phyloP scores from a whole-genome alignment of 2,329 filamentous ascomycete genomes.

The Trichophyton verrucosum region DNA sequence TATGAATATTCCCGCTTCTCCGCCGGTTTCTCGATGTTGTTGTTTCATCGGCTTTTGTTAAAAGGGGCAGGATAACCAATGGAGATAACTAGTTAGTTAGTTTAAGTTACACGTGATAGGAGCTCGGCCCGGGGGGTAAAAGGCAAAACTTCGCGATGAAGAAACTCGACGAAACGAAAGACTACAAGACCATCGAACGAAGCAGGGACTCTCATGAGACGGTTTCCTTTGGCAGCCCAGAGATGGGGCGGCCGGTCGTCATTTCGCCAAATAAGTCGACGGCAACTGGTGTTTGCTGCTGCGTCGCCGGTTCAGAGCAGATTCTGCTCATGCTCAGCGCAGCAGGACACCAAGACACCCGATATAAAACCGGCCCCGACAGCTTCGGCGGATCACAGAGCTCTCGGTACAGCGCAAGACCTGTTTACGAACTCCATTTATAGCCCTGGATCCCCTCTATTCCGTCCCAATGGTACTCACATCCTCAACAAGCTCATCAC shows the following conservation, averaged over 20 bases:
- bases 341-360: slow-evolving; percentile 6
- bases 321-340: slow-evolving; percentile 21
- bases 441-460: slow-evolving; percentile 74
- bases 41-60: too few relatives aligned
- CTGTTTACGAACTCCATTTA: slow-evolving; percentile 69
- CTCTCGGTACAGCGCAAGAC: slow-evolving; percentile 46
- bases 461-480: slow-evolving; percentile 67
- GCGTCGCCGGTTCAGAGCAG: slow-evolving; percentile 9
- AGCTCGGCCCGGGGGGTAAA: too few relatives aligned
- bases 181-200: not conserved
- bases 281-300: not conserved
- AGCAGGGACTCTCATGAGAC: slow-evolving; percentile 7
- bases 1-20: too few relatives aligned
- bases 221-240: slow-evolving; percentile 9
- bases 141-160: not conserved
- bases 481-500: slow-evolving; percentile 74
- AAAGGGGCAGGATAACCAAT: too few relatives aligned
- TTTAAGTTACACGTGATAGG: too few relatives aligned
- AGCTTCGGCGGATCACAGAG: slow-evolving; percentile 38
- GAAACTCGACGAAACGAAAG: not conserved
- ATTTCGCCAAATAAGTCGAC: not conserved
- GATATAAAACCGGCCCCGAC: slow-evolving; percentile 7
- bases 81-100: too few relatives aligned
- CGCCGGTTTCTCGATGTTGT: too few relatives aligned
- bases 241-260: slow-evolving; percentile 9